These are phyloP conservation scores for Penicillium sp. DNA, from an alignment of 2,329 filamentous ascomycete species.

Conservation along the genomic window DNA sequence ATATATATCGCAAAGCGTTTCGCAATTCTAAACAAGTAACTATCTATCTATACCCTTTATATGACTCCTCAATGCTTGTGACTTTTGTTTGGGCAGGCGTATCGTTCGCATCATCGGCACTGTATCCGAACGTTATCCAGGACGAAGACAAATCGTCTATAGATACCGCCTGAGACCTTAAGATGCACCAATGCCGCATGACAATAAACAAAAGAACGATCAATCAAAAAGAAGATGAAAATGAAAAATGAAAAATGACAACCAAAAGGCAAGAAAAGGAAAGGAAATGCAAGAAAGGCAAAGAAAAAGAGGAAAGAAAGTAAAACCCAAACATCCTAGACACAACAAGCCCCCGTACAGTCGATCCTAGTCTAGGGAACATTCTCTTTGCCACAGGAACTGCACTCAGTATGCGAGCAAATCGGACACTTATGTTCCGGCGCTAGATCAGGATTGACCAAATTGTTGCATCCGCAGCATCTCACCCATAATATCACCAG, in stretches of 20 bases:
- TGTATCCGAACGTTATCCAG: not conserved
- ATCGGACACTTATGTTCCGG: not conserved
- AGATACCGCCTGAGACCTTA: not conserved
- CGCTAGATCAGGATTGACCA: conserved; percentile 22
- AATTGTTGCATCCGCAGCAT: conserved; percentile 22
- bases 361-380: not conserved
- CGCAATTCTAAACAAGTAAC: not conserved
- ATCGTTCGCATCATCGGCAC: not conserved
- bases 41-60: not conserved
- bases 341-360: not conserved
- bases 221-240: not conserved
- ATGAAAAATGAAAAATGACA: not conserved
- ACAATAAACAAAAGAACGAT: not conserved
- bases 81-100: not conserved
- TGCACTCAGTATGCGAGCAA: not conserved
- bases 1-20: not conserved
- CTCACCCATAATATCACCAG: conserved; percentile 21
- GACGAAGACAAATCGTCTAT: not conserved
- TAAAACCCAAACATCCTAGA: no score
- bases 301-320: not conserved
- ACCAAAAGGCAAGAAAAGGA: not conserved
- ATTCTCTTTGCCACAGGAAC: not conserved
- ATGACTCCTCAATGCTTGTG: not conserved
- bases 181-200: not conserved
- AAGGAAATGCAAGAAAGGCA: not conserved